phyloP scores from a whole-genome alignment of 768 basidiomycete genomes.

The Tylopilus plumbeoviolaceoides region DNA sequence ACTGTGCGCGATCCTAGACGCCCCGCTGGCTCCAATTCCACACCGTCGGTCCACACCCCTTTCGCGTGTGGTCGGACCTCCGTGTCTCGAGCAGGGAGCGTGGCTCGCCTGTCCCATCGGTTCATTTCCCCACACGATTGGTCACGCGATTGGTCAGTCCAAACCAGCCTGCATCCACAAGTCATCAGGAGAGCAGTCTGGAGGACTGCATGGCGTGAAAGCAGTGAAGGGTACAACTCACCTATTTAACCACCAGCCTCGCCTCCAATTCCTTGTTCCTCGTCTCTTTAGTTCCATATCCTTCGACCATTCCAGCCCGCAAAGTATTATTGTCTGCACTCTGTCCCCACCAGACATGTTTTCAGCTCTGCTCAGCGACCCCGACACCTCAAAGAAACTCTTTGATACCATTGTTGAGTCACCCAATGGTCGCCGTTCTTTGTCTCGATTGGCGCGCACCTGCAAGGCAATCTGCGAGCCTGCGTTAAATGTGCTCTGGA shows the following conservation, averaged over 20 bases:
- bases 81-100: slow-evolving; percentile 20
- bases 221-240: slow-evolving; percentile 40
- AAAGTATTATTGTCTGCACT: slow-evolving; percentile 31
- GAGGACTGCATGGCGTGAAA: slow-evolving; percentile 40
- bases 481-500: slow-evolving; percentile 69
- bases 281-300: slow-evolving; percentile 33
- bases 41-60: slow-evolving; percentile 21
- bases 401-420: slow-evolving; percentile 51
- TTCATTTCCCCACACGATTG: slow-evolving; percentile 23
- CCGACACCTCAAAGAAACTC: slow-evolving; percentile 50
- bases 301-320: slow-evolving; percentile 29
- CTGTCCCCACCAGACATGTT: slow-evolving; percentile 47
- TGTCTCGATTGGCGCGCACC: slow-evolving; percentile 71
- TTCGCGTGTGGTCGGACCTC: slow-evolving; percentile 26
- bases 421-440: slow-evolving; percentile 60
- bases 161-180: slow-evolving; percentile 31
- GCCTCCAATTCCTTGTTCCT: slow-evolving; percentile 37
- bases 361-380: slow-evolving; percentile 57
- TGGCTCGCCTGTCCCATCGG: slow-evolving; percentile 24
- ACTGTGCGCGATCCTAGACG: slow-evolving; percentile 2
- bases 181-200: slow-evolving; percentile 25
- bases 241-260: slow-evolving; percentile 28
- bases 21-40: slow-evolving; percentile 14
- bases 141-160: slow-evolving; percentile 23
- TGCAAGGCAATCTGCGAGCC: slow-evolving; percentile 73